Evolutionary conservation across 805 yeast species (phyloP).

Genomic region (Pichia occidentalis): DNA sequence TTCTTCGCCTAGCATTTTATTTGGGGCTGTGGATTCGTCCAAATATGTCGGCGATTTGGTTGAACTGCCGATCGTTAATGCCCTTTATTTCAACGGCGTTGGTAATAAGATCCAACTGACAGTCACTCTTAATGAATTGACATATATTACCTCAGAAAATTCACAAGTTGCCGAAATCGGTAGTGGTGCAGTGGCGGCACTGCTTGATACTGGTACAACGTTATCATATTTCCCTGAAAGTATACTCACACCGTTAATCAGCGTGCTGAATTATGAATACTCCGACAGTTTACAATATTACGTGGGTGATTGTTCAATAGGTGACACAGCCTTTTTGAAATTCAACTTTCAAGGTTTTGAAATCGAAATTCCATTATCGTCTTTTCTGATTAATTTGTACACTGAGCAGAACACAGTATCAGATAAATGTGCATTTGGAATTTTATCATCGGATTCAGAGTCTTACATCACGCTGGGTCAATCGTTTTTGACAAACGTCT

Average conservation of each 20-base stretch:
- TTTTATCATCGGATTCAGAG: constrained; percentile 30
- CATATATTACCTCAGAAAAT: constrained; percentile 9
- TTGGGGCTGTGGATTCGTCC: constrained; percentile 66
- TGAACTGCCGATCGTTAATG: constrained; percentile 47
- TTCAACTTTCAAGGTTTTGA: constrained; percentile 55
- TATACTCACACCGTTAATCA: constrained; percentile 22
- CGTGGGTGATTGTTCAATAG: constrained; percentile 36
- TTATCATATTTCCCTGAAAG: constrained; percentile 38
- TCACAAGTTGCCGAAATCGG: constrained; percentile 21
- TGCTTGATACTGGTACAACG: constrained; percentile 57
- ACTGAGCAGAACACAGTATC: constrained; percentile 19
- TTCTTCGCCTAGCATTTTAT: constrained; percentile 51
- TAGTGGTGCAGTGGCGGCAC: constrained; percentile 31
- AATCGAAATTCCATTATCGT: constrained; percentile 43
- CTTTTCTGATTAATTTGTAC: constrained; percentile 19
- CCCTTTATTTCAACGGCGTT: constrained; percentile 30
- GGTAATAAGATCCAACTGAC: constrained; percentile 40
- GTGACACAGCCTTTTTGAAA: constrained; percentile 27
- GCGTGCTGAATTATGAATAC: constrained; percentile 37
- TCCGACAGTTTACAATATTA: constrained; percentile 39
- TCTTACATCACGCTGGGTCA: constrained; percentile 42
- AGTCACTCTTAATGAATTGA: constrained; percentile 39
- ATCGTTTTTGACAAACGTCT: constrained; percentile 44
- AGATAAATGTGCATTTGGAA: constrained; percentile 40
- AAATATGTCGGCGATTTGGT: constrained; percentile 50